Base-by-base conservation (phyloP, 2,329 filamentous ascomycete species). In the Colletotrichum lupini region DNA sequence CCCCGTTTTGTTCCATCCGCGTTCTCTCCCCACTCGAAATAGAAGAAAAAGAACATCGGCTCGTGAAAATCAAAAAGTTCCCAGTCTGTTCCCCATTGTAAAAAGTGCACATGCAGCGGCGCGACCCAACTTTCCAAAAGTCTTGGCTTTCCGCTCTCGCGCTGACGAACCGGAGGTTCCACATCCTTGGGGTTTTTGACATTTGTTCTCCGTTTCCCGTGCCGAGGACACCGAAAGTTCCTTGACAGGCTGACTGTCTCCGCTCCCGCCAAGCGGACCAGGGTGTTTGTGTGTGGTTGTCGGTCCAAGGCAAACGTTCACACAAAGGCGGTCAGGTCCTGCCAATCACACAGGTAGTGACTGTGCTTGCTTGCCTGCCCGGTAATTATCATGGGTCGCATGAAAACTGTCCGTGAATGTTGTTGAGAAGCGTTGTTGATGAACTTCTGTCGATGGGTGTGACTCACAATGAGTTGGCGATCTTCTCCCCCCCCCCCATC, bases 381-480 rank as follows among this genome's bases (percentile, higher is more conserved):
- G 4, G 42, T 35, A 11, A 35, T 35, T 19, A 49, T n/a, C 42
- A 49, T 49, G 42, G 42, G 42, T n/a, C 42, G 42, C 42, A 49
- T 49, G 16, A 49, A 49, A 49, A n/a, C 42, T 49, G 42, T 49
- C 42, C 42, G 42, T n/a, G 9, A 42, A 42, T 16, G 37, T 57
- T 30, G 59, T 46, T 30, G 58, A 24, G 22, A 46, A 46, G 35
- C 9, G 22, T 46, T 46, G 46, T 32, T 52, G 42, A 55, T 55
- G 52, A 55, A 55, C 52, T 55, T 55, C 52, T 55, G 52, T 55
- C 42, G 28, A 12, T n/a, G 22, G 5, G 24, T 58, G 69, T 72
- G 69, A 72, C 69, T 72, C 69, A 72, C 52, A 64, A 46, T 72
- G 69, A 55, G 65, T 32, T 72, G 69, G 69, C 68, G 46, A 26